Base-by-base conservation (phyloP, 2,329 filamentous ascomycete species). In the Curvularia sp. region DNA sequence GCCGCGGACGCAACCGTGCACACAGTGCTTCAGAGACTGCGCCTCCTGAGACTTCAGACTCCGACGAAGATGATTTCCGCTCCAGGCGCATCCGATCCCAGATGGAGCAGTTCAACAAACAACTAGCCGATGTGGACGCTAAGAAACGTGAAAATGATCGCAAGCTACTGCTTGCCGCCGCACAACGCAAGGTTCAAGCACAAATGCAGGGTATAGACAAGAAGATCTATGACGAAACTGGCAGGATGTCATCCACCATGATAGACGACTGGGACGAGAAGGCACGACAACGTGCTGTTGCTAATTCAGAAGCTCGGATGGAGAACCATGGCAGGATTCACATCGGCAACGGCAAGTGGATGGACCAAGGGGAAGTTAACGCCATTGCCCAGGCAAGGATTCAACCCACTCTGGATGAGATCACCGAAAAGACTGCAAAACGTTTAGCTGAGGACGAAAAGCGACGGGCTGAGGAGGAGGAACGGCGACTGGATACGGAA, bases 321-420 rank as follows among this genome's bases (percentile, higher is more conserved):
- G 79, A 83, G 56, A 83, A 85, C 48, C 80, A 85, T 43, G 83
- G 85, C 49, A 82, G 80, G 69, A 79, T 86, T 65, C 84, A 95
- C 63, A 86, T 97, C 53, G 93, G 94, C 4, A 89, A 90, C 43
- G 92, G 92, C 7, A 92, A 86, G 70, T 93, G 88, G 69, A 88
- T 97, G 81, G 86, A 92, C 36, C 87, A 89, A 66, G 82, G 86
- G 5, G 90, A 93, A 47, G 87, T 97, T 15, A 87, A 97, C 63
- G 87, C 86, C 5, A 90, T 97, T 65, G 93, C 93, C 2, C 84
- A 87, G 12, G 86, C 84, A 45, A 87, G 89, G 65, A 85, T 97
- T 15, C 91, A 94, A 74, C 93, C 93, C 4, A 87, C 95, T 0
- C 76, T 97, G 5, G 89, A 97, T 65, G 91, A 96, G 64, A 95